phyloP scores from a whole-genome alignment of 768 basidiomycete genomes.

The Leccinum longicurvipes region DNA sequence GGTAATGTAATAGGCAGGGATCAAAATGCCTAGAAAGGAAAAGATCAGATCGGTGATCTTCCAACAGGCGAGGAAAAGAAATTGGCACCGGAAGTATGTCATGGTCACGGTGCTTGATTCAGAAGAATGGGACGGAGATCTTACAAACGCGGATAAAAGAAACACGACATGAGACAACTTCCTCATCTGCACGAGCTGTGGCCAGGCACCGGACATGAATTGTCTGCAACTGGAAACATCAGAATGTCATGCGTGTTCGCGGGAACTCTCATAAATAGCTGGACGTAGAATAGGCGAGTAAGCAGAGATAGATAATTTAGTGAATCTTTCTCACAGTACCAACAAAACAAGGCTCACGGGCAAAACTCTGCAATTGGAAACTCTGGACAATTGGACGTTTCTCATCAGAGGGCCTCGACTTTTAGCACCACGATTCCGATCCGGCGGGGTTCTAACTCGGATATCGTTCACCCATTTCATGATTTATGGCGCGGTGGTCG shows the following conservation, averaged over 20 bases:
- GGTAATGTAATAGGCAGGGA: slow-evolving; percentile 15
- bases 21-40: slow-evolving; percentile 12
- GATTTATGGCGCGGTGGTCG: slow-evolving; percentile 1
- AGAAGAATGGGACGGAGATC: slow-evolving; percentile 22
- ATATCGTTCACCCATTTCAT: slow-evolving; percentile 2
- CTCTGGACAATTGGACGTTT: slow-evolving; percentile 14
- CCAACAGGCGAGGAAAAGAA: slow-evolving; percentile 18
- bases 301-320: slow-evolving; percentile 13
- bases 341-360: slow-evolving; percentile 3
- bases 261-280: slow-evolving; percentile 13
- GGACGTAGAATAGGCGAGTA: slow-evolving; percentile 13
- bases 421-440: slow-evolving; percentile 1
- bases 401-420: not conserved
- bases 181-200: slow-evolving; percentile 22
- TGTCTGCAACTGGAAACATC: slow-evolving; percentile 6
- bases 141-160: slow-evolving; percentile 26
- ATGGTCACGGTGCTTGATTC: slow-evolving; percentile 20
- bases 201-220: slow-evolving; percentile 24
- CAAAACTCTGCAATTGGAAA: slow-evolving; percentile 12
- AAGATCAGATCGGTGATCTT: slow-evolving; percentile 21
- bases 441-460: not conserved
- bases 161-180: slow-evolving; percentile 32
- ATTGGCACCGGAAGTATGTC: slow-evolving; percentile 11
- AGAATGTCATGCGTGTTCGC: slow-evolving; percentile 15
- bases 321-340: slow-evolving; percentile 22